Conservation (phyloP, 164 flowering plant genomes). For the Vitis labrusca region DNA sequence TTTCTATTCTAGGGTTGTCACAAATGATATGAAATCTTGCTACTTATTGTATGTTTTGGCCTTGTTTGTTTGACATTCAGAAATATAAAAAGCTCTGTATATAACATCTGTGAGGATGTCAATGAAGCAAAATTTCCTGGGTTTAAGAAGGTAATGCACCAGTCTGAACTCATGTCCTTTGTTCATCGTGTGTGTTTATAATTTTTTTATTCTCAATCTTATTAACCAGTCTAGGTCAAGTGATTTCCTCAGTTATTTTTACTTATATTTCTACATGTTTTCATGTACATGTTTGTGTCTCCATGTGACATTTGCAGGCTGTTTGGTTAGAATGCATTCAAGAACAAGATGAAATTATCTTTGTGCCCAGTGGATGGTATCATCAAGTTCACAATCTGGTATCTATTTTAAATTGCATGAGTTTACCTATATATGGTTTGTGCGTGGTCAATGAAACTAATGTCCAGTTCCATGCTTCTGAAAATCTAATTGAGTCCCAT, state of each 20-base stretch:
- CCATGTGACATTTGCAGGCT: constrained; percentile 42
- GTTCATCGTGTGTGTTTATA: too few relatives aligned
- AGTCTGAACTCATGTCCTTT: not conserved
- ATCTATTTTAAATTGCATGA: not conserved
- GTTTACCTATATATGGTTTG: not conserved
- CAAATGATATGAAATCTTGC: not conserved
- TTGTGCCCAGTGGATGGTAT: constrained; percentile 99
- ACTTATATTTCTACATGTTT: not conserved
- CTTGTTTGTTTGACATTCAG: constrained; percentile 33
- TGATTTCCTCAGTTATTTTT: too few relatives aligned
- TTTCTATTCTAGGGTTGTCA: too few relatives aligned
- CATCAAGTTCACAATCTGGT: constrained; percentile 99
- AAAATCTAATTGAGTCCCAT: too few relatives aligned
- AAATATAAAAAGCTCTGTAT: constrained; percentile 72
- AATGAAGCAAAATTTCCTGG: constrained; percentile 61
- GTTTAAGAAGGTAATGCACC: constrained; percentile 61
- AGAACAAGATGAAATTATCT: constrained; percentile 73
- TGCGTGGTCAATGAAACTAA: too few relatives aligned
- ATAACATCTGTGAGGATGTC: constrained; percentile 78
- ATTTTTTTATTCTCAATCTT: too few relatives aligned
- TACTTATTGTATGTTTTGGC: not conserved
- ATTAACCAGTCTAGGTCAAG: too few relatives aligned
- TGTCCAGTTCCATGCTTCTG: too few relatives aligned
- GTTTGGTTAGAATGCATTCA: constrained; percentile 88
- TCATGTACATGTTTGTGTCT: not conserved